phyloP scores from a whole-genome alignment of 495 filamentous ascomycete genomes.

The Hypoxylon lienhwacheense region DNA sequence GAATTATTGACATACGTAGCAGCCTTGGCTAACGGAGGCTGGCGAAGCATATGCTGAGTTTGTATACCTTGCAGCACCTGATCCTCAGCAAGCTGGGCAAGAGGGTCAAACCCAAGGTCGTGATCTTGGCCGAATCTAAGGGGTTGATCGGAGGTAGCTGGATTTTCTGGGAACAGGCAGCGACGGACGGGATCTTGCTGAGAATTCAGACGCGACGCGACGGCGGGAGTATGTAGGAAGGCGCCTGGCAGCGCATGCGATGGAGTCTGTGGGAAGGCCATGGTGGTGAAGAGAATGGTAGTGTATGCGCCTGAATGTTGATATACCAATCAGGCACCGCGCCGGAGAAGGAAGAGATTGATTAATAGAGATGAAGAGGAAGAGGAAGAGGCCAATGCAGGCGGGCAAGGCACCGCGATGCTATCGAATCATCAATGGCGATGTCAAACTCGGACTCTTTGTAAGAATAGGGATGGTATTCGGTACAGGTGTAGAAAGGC shows the following conservation, averaged over 20 bases:
- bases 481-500: slow-evolving; percentile 1
- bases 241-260: slow-evolving; percentile 70
- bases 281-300: slow-evolving; percentile 36
- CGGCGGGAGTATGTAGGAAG: slow-evolving; percentile 71
- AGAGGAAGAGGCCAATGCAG: slow-evolving; percentile 43
- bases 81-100: slow-evolving; percentile 29
- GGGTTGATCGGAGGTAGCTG: slow-evolving; percentile 6
- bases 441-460: slow-evolving; percentile 5
- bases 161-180: slow-evolving; percentile 43
- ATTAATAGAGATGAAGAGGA: slow-evolving; percentile 19
- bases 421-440: slow-evolving; percentile 39
- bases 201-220: slow-evolving; percentile 41
- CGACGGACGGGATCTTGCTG: slow-evolving; percentile 44
- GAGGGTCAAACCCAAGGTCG: slow-evolving; percentile 36
- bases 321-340: slow-evolving; percentile 15
- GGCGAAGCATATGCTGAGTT: slow-evolving; percentile 37
- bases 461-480: slow-evolving; percentile 7
- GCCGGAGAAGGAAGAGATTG: slow-evolving; percentile 3
- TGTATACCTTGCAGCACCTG: slow-evolving; percentile 27
- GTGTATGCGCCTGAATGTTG: slow-evolving; percentile 19
- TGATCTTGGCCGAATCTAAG: slow-evolving; percentile 37
- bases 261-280: slow-evolving; percentile 67
- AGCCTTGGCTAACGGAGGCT: slow-evolving; percentile 75
- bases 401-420: slow-evolving; percentile 40
- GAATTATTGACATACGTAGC: slow-evolving; percentile 81